Percentiles rank a stretch among this genome's conserved stretches.
Evolutionary conservation across 140 eudicot species (phyloP).

Genomic region (Erigeron philadelphicus): DNA sequence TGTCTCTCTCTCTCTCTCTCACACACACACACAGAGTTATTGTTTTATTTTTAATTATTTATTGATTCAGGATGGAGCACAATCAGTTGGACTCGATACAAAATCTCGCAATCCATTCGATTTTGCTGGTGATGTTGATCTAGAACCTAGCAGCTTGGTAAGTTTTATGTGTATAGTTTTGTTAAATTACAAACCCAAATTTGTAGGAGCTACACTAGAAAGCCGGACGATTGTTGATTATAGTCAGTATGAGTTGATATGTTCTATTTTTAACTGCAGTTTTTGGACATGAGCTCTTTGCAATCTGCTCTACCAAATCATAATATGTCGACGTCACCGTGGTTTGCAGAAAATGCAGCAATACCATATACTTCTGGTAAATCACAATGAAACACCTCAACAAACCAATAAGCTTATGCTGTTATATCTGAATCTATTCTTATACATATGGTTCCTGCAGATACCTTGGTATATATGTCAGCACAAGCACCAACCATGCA

Average conservation of each 20-base stretch:
- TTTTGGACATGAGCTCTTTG: constrained; percentile 66
- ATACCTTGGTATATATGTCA: constrained; percentile 44
- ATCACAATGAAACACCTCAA: constrained; percentile 37
- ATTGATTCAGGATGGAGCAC: constrained; percentile 42
- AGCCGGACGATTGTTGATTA: neutral
- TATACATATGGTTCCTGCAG: constrained; percentile 33
- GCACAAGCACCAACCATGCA: constrained; percentile 50
- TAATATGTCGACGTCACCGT: constrained; percentile 35
- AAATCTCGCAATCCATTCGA: constrained; percentile 85
- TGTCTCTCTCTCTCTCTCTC: neutral
- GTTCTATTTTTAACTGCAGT: constrained; percentile 37
- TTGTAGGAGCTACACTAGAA: neutral
- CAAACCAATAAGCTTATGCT: constrained; percentile 10
- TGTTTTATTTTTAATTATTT: neutral
- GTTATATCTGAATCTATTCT: constrained; percentile 6
- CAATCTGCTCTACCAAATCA: constrained; percentile 57
- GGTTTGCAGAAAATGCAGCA: constrained; percentile 53
- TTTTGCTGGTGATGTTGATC: constrained; percentile 53
- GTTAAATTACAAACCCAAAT: neutral
- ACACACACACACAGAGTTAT: neutral
- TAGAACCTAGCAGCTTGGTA: constrained; percentile 60
- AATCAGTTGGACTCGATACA: constrained; percentile 28
- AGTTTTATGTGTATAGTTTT: constrained; percentile 20
- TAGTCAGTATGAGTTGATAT: neutral
- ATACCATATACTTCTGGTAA: constrained; percentile 37